A percentile compares a stretch with the other conserved stretches of the same genome.
Conservation (phyloP, 78 protist genomes). For the Parvularia atlantis region DNA sequence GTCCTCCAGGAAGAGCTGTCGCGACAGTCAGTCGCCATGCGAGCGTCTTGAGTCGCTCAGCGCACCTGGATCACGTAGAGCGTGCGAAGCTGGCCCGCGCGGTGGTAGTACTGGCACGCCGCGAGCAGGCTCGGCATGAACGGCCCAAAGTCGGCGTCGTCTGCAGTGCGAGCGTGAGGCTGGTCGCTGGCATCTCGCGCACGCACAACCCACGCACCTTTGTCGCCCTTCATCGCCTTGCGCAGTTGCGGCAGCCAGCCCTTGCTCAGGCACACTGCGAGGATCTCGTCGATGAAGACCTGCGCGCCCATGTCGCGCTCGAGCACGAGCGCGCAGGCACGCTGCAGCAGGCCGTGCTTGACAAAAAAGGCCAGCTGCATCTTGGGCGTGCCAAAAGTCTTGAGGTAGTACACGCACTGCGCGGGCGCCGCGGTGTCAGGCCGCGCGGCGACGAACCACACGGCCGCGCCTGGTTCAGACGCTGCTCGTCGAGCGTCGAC, state of each 20-base stretch:
- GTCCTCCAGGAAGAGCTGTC: constrained; percentile 46
- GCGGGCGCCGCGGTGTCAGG: too few species aligned
- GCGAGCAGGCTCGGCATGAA: constrained; percentile 26
- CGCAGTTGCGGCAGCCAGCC: not conserved
- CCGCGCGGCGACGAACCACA: too few species aligned
- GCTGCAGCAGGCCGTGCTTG: constrained; percentile 23
- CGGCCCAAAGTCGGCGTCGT: constrained; percentile 1
- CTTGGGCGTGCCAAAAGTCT: constrained; percentile 30
- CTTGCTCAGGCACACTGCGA: not conserved
- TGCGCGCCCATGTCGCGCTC: not conserved
- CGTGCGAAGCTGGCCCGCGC: constrained; percentile 7
- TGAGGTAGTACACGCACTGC: constrained; percentile 40
- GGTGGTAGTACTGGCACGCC: constrained; percentile 34
- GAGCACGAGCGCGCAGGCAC: constrained; percentile 17
- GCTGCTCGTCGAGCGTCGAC: too few species aligned
- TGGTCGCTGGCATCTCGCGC: not conserved
- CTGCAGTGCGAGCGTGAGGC: constrained; percentile 7
- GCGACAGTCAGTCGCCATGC: not conserved
- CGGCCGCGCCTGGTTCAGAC: too few species aligned
- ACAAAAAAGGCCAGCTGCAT: constrained; percentile 24
- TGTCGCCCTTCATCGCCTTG: not conserved
- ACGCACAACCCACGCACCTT: not conserved
- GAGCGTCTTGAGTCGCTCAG: not conserved
- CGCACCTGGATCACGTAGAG: constrained; percentile 39
- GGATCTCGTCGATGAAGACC: constrained; percentile 37